These are phyloP conservation scores for Leucosporidium scottii DNA, from an alignment of 768 basidiomycete genomes.

Conservation along the genomic window DNA sequence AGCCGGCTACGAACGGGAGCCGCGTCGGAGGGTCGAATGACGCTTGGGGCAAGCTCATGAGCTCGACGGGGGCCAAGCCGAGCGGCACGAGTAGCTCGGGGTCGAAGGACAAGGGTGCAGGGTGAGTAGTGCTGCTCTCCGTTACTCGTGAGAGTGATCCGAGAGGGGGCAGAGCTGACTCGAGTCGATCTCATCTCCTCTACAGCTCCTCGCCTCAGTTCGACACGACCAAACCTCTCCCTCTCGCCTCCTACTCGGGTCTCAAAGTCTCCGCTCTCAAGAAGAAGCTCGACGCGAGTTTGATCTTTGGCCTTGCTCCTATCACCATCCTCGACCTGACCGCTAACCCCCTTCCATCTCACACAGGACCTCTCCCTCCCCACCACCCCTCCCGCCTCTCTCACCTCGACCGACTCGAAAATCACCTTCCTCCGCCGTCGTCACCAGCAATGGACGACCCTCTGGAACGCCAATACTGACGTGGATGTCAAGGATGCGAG, in stretches of 20 bases:
- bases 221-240: constrained; percentile 2
- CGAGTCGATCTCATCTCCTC: not conserved
- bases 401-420: not conserved
- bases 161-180: not conserved
- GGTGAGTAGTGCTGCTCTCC: no score
- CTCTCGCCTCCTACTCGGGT: constrained; percentile 10
- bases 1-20: not conserved
- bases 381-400: not conserved
- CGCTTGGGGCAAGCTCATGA: not conserved
- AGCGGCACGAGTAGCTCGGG: not conserved
- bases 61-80: not conserved
- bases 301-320: not conserved
- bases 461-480: constrained; percentile 29
- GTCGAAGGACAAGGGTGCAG: not conserved
- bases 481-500: not conserved
- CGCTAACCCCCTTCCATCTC: not conserved
- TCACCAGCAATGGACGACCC: constrained; percentile 8
- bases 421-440: not conserved
- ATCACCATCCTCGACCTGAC: no score
- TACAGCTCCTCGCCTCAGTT: not conserved
- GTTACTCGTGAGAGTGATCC: not conserved
- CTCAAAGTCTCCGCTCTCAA: not conserved
- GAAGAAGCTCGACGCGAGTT: constrained; percentile 13
- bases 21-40: not conserved
- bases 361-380: constrained; percentile 7